phyloP scores from a whole-genome alignment of 306 rosid genomes.

The Dryas drummondii region DNA sequence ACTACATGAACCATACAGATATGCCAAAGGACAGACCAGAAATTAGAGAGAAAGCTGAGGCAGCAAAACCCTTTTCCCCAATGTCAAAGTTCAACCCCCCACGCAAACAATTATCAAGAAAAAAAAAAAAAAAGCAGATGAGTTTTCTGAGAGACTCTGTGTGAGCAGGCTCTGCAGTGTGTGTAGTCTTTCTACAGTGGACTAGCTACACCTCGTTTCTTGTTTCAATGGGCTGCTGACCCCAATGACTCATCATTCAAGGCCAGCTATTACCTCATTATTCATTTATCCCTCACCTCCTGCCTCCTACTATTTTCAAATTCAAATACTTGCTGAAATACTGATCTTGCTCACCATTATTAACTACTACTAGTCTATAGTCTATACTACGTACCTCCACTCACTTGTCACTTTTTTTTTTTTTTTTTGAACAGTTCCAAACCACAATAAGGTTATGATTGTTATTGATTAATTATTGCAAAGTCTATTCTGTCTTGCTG shows the following conservation, averaged over 20 bases:
- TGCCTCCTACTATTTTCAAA: constrained; percentile 16
- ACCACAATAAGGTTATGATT: background rate
- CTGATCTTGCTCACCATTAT: too few relatives aligned
- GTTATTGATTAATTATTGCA: background rate
- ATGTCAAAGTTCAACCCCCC: constrained; percentile 58
- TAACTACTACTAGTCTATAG: too few relatives aligned
- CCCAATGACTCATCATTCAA: constrained; percentile 47
- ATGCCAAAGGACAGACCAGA: constrained; percentile 16
- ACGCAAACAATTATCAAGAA: constrained; percentile 45
- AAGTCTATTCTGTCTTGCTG: background rate
- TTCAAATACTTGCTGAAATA: constrained; percentile 21
- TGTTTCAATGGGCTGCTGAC: constrained; percentile 52
- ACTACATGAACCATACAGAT: background rate
- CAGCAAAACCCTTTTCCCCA: constrained; percentile 6
- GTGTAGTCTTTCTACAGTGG: constrained; percentile 10
- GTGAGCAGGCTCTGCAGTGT: background rate
- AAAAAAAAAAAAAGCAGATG: constrained; percentile 2
- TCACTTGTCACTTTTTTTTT: too few relatives aligned
- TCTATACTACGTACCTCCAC: too few relatives aligned
- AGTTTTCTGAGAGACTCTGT: too few relatives aligned
- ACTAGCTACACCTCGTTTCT: constrained; percentile 14
- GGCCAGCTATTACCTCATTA: constrained; percentile 37
- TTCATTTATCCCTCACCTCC: constrained; percentile 18
- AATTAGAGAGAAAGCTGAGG: background rate
- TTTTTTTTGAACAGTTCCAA: background rate